Base-by-base conservation (phyloP, 768 basidiomycete genomes). In the Mrakia hoshinonis region DNA sequence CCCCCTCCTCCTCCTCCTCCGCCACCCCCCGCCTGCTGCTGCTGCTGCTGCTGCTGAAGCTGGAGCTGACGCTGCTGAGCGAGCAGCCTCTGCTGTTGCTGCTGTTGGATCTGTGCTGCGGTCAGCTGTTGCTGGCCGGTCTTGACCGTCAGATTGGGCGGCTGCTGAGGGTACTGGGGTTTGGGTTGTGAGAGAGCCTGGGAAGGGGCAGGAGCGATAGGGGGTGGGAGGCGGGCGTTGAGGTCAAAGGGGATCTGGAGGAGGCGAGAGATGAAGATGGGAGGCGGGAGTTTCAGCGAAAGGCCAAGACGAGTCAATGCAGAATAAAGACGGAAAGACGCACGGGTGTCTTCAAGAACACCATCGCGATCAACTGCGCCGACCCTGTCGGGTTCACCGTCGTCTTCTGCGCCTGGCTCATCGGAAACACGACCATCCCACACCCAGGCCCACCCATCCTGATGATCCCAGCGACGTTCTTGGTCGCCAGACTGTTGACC, bases 351-450 rank as follows among this genome's bases (percentile, higher is more conserved):
- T 47, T 47, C 20, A 66, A 47, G 64, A 66, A 66, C 3, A 51
- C 31, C 64, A 66, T 66, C 2, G 46, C 64, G 46, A 66, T 66
- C 43, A 66, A 47, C 12, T 47, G 64, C 48, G 64, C 31, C 15
- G 64, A 29, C 0, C 64, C 64, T 4, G 62, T n/a, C 3, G 62
- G 62, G 62, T 64, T 29, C 46, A 20, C 12, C 22, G 58, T 3
- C 13, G 58, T 38, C 24, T 43, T 66, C 3, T 6, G 12, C 18
- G 24, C 3, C 22, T 24, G 47, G 29, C 24, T 29, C 46, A 51
- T 61, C 9, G 64, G 64, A 47, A 66, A 66, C 7, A 66, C 64
- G 64, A 66, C 29, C 47, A 66, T 43, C 18, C 64, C 64, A 51
- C 46, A 46, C 7, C 64, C 64, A 26, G 64, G 64, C 7, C 31